Conservation (phyloP, 305 asterid genomes). For the Fraxinus nigra region DNA sequence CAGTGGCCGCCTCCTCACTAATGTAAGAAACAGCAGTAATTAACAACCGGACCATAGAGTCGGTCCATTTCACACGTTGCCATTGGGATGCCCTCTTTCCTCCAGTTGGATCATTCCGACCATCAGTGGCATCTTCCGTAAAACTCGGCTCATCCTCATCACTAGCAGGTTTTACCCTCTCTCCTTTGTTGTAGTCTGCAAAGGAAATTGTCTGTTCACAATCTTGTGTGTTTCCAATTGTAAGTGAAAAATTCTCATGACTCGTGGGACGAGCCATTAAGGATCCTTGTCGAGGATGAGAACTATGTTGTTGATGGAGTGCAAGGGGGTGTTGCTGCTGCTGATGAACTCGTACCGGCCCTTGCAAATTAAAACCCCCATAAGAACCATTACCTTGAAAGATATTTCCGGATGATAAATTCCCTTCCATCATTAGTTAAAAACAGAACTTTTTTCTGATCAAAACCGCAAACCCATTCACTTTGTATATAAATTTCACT, state of each 20-base stretch:
- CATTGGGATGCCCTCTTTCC: conserved; percentile 65
- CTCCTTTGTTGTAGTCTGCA: conserved; percentile 41
- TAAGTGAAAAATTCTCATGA: conserved; percentile 53
- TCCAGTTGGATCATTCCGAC: conserved; percentile 31
- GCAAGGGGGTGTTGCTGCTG: conserved; percentile 41
- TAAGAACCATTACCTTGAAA: conserved; percentile 46
- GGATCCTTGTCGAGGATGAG: conserved; percentile 42
- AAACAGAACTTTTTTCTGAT: conserved; percentile 16
- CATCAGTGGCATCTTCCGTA: conserved; percentile 32
- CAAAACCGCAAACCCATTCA: conserved; percentile 28
- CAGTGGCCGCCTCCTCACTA: conserved; percentile 56
- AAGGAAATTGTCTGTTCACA: conserved; percentile 38
- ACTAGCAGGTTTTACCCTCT: conserved; percentile 48
- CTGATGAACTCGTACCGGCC: conserved; percentile 45
- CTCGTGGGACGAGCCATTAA: conserved; percentile 35
- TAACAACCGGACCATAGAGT: conserved; percentile 65
- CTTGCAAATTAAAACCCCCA: conserved; percentile 60
- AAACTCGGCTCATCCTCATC: conserved; percentile 73
- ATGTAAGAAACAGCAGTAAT: conserved; percentile 83
- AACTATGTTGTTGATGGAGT: conserved; percentile 34
- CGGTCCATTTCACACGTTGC: conserved; percentile 93
- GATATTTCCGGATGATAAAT: conserved; percentile 45
- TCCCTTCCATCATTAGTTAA: conserved; percentile 43
- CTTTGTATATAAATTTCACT: not conserved
- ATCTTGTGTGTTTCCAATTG: conserved; percentile 46